Evolutionary conservation across 305 asterid species (phyloP), one percentile per base, ranked within the genome.

Genomic region (Fraxinus xanthoxyloides): DNA sequence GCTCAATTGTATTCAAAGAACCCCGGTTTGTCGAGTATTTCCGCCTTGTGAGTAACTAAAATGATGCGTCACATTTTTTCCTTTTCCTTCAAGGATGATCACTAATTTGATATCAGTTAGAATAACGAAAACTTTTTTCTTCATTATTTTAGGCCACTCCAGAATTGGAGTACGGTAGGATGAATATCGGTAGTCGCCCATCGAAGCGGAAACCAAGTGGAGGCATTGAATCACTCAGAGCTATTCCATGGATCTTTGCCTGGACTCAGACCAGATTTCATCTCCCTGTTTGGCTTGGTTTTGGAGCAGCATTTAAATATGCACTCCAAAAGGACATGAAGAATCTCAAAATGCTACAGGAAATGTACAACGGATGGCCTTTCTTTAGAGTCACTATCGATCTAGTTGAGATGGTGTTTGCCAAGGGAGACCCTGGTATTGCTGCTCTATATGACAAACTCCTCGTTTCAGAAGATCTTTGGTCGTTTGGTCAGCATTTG

Each of bases 251-350:
- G 97, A 93, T 93, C 84, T 93, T 93, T 76, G 97, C 97, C 1
- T 93, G 97, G 97, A 93, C 97, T 5, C 97, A 93, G 86, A 93
- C 97, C 1, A 87, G 97, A 81, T 93, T 93, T 72, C 97, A 92
- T 87, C 92, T 93, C 78, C 97, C 97, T 1, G 97, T 93, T 28
- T 93, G 97, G 97, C 93, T 93, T 15, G 97, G 97, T 17, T 87
- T 93, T 51, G 97, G 97, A 69, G 93, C 82, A 28, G 97, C 93
- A 28, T 92, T 93, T 85, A 89, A 90, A 59, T 82, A 86, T 59
- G 97, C 92, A 72, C 85, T 92, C 2, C 43, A 86, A 32, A 89
- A 92, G 89, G 95, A 92, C 61, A 79, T 80, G 15, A 89, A 85
- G 67, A 91, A 89, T 85, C 93, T 93, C 35, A 82, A 83, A 40